Base-by-base conservation (phyloP, 2,329 filamentous ascomycete genomes). In the Aspergillus udagawae region DNA sequence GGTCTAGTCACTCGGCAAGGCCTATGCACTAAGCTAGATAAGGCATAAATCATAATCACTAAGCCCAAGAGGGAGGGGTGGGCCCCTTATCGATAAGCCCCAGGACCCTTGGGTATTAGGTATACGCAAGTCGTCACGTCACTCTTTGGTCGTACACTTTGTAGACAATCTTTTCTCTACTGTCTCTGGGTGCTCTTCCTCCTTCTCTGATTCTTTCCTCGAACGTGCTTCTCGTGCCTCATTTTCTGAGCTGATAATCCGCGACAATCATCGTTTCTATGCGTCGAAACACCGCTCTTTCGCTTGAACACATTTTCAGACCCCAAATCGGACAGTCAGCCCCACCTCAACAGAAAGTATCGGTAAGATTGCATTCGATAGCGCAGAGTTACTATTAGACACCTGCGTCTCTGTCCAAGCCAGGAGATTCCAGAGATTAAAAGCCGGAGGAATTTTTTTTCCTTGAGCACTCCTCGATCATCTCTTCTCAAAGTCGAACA, bases 111-210 rank as follows among this genome's bases (percentile, higher is more conserved):
- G 51, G 48, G 35, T 41, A 9, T 3, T 3, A 29, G 3, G 32
- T 35, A 73, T 59, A 72, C 75, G n/a, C 60, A 62, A 65, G 59
- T 66, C 63, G 57, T 65, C 63, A 66, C 63, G 65, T 67, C 65
- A 65, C 62, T 59, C 54, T 58, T 48, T 48, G 51, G 51, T 38
- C 12, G 44, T 69, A 5, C 25, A 61, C 5, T 47, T 17, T 47
- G 21, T 47, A 47, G 44, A 23, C 21, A 27, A 4, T 47, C 20
- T 1, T 25, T 47, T 25, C 21, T 51, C 44, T 25, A 29, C 49
- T 32, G 21, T 21, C 38, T 20, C n/a, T 21, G 20, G 14, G 44
- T 23, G 9, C 14, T 45, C 12, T 14, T 25, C 5, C 21, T 27
- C 9, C 8, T 14, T 27, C 14, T n/a, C 21, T 47, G 4, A 14